Percentiles rank a stretch among this genome's conserved stretches.
Conservation (phyloP, 306 rosid species). For the Ceratonia siliqua region DNA sequence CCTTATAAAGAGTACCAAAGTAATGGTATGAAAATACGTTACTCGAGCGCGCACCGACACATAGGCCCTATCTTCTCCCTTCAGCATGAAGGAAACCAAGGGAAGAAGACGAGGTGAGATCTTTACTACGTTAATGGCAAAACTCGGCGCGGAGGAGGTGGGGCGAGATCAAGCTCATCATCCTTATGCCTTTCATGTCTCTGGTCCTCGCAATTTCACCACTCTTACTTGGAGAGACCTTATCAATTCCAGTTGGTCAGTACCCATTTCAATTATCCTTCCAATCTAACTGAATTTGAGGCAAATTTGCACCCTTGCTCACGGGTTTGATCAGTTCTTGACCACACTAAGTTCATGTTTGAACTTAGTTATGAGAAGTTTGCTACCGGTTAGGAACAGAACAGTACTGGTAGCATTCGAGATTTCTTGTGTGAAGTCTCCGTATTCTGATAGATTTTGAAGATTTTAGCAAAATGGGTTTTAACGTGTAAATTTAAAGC, state of each 20-base stretch:
- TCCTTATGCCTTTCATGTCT: constrained; percentile 86
- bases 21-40: too few relatives aligned
- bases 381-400: neutral
- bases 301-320: neutral
- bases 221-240: constrained; percentile 89
- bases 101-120: constrained; percentile 11
- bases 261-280: constrained; percentile 35
- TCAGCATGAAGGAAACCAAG: constrained; percentile 28
- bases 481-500: constrained; percentile 7
- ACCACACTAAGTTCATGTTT: neutral
- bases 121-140: constrained; percentile 45
- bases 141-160: neutral
- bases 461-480: constrained; percentile 27
- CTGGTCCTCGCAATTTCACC: constrained; percentile 83
- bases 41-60: too few relatives aligned
- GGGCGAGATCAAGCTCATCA: constrained; percentile 53
- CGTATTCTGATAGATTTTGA: neutral
- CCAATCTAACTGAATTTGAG: neutral
- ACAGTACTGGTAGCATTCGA: neutral
- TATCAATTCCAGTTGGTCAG: constrained; percentile 78
- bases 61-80: constrained; percentile 14
- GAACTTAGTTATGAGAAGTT: neutral
- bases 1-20: too few relatives aligned
- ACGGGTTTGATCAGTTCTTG: constrained; percentile 9
- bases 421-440: constrained; percentile 1